These are phyloP conservation scores for Diaporthe sp. DNA, from an alignment of 2,329 filamentous ascomycete genomes.

Conservation along the genomic window DNA sequence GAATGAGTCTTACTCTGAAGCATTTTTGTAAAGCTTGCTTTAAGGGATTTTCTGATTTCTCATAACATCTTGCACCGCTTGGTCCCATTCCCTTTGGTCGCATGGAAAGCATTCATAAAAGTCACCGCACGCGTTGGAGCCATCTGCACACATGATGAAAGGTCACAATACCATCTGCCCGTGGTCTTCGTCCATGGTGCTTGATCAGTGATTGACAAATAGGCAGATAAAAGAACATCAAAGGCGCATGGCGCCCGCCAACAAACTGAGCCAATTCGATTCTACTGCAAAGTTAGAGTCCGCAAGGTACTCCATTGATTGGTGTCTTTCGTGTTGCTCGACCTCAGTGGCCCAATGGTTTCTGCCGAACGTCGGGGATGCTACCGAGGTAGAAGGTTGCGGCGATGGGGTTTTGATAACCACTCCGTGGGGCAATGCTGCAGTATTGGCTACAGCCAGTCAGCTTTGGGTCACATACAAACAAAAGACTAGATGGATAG, in stretches of 20 bases:
- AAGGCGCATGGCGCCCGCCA: neutral
- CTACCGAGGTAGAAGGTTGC: neutral
- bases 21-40: too few relatives aligned
- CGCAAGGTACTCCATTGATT: too few relatives aligned
- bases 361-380: too few relatives aligned
- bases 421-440: neutral
- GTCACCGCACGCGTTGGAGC: neutral
- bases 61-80: too few relatives aligned
- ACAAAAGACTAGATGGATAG: too few relatives aligned
- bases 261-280: too few relatives aligned
- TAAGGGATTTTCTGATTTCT: too few relatives aligned
- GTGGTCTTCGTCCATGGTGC: neutral
- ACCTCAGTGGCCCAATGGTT: accelerated
- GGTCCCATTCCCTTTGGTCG: too few relatives aligned
- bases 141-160: neutral
- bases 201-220: neutral
- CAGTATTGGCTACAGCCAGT: neutral
- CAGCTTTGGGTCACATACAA: neutral
- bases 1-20: too few relatives aligned
- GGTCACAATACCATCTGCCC: too few relatives aligned
- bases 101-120: neutral
- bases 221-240: neutral
- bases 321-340: neutral
- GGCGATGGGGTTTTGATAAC: slow-evolving; percentile 4
- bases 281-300: too few relatives aligned